Conservation (phyloP, 2,329 filamentous ascomycete species). For the Cordyceps farinosa region DNA sequence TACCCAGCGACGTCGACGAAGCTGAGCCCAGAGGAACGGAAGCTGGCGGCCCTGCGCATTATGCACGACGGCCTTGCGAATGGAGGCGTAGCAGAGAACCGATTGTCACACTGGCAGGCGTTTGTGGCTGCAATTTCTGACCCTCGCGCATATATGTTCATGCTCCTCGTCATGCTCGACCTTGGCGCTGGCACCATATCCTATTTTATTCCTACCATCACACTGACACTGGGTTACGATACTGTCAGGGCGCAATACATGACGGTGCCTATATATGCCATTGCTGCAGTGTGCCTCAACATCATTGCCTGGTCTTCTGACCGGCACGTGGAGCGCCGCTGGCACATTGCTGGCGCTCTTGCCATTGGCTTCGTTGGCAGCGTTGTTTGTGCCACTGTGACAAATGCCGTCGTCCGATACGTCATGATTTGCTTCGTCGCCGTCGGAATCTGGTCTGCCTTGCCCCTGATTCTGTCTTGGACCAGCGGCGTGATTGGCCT, state of each 20-base stretch:
- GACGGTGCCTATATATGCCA: slow-evolving; percentile 34
- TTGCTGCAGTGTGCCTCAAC: slow-evolving; percentile 27
- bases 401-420: slow-evolving; percentile 25
- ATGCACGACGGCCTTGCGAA: slow-evolving; percentile 43
- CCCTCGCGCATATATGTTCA: slow-evolving; percentile 46
- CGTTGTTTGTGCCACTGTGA: slow-evolving; percentile 25
- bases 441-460: slow-evolving; percentile 26
- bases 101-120: slow-evolving; percentile 30
- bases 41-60: slow-evolving; percentile 58
- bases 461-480: slow-evolving; percentile 29
- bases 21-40: slow-evolving; percentile 58
- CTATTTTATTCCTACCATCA: slow-evolving; percentile 53
- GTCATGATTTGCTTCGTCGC: slow-evolving; percentile 30
- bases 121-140: slow-evolving; percentile 37
- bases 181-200: slow-evolving; percentile 46
- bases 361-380: slow-evolving; percentile 22
- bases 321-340: slow-evolving; percentile 22
- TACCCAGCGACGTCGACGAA: slow-evolving; percentile 60
- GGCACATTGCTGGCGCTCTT: slow-evolving; percentile 23
- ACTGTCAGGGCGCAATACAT: slow-evolving; percentile 44
- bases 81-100: slow-evolving; percentile 26
- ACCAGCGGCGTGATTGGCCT: slow-evolving; percentile 26
- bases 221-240: slow-evolving; percentile 45
- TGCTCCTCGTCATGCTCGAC: slow-evolving; percentile 47
- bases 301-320: slow-evolving; percentile 25